Evolutionary conservation across 805 yeast genomes (phyloP).

Genomic region (Aciculoconidium aculeatum): DNA sequence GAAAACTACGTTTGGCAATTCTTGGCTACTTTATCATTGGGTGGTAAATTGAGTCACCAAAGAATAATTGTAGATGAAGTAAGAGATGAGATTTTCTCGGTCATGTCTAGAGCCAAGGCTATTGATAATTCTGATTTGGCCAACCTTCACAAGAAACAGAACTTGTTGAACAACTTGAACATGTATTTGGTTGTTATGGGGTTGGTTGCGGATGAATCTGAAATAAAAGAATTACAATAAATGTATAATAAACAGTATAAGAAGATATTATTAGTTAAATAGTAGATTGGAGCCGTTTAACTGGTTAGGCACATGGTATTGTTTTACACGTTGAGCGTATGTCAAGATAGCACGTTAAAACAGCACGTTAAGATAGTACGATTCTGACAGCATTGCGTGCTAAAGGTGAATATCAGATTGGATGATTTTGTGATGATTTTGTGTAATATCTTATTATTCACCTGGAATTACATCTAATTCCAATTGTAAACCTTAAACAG

Average conservation of each 20-base stretch:
- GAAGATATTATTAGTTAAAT: no score
- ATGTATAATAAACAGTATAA: conserved; percentile 1
- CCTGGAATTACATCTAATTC: no score
- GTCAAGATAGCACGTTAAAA: no score
- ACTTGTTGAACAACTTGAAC: conserved; percentile 73
- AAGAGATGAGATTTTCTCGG: conserved; percentile 87
- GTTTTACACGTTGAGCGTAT: no score
- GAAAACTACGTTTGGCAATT: conserved; percentile 88
- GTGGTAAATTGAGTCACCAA: conserved; percentile 87
- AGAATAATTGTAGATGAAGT: conserved; percentile 91
- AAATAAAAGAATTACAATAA: conserved; percentile 71
- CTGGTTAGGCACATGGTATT: no score
- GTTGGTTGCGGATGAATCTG: conserved; percentile 82
- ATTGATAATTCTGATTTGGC: conserved; percentile 44
- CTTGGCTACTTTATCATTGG: conserved; percentile 86
- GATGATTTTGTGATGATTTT: no score
- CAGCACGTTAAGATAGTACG: no score
- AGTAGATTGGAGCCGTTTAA: no score
- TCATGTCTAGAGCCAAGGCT: conserved; percentile 71
- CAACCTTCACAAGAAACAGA: conserved; percentile 43
- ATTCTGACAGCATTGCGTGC: no score
- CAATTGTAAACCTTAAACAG: no score
- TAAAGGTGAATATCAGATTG: no score
- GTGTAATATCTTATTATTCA: no score
- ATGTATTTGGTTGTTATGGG: conserved; percentile 96